Percentiles rank a stretch among this genome's conserved stretches.
Conservation (phyloP, 2,329 filamentous ascomycete genomes). For the Talaromyces sp. region DNA sequence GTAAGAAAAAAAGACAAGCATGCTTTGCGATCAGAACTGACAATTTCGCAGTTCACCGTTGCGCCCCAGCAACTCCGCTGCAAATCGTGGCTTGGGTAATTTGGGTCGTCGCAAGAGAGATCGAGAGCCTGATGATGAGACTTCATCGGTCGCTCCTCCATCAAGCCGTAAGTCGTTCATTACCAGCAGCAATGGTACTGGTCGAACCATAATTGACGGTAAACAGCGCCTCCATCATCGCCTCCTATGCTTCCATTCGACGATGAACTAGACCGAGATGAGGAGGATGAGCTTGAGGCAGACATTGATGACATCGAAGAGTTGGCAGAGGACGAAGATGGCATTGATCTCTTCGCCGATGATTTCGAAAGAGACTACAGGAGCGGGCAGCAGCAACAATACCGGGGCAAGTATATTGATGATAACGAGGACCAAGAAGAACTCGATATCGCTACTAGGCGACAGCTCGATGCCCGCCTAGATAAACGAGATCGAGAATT, state of each 20-base stretch:
- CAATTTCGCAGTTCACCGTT: constrained; percentile 65
- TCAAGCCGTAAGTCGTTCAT: constrained; percentile 56
- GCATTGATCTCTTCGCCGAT: constrained; percentile 64
- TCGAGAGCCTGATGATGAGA: constrained; percentile 60
- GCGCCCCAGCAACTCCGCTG: constrained; percentile 72
- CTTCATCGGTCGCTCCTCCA: constrained; percentile 55
- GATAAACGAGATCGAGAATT: constrained; percentile 59
- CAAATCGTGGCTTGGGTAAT: constrained; percentile 64
- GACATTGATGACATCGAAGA: constrained; percentile 65
- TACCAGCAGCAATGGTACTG: background rate
- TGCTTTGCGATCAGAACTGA: background rate
- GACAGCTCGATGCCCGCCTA: constrained; percentile 57
- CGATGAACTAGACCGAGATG: constrained; percentile 44
- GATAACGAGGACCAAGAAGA: constrained; percentile 62
- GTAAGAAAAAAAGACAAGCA: constrained; percentile 6
- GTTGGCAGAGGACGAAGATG: constrained; percentile 63
- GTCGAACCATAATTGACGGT: constrained; percentile 16
- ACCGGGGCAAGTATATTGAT: constrained; percentile 57
- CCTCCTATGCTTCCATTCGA: constrained; percentile 53
- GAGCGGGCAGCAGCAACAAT: constrained; percentile 40
- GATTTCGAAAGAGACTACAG: constrained; percentile 61
- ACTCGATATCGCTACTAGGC: constrained; percentile 52
- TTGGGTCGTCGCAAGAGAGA: constrained; percentile 57
- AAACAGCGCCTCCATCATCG: constrained; percentile 51
- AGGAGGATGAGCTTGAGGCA: constrained; percentile 55